Evolutionary conservation across 108 stramenopile genomes (phyloP).

Genomic region (Skeletonema costatum): DNA sequence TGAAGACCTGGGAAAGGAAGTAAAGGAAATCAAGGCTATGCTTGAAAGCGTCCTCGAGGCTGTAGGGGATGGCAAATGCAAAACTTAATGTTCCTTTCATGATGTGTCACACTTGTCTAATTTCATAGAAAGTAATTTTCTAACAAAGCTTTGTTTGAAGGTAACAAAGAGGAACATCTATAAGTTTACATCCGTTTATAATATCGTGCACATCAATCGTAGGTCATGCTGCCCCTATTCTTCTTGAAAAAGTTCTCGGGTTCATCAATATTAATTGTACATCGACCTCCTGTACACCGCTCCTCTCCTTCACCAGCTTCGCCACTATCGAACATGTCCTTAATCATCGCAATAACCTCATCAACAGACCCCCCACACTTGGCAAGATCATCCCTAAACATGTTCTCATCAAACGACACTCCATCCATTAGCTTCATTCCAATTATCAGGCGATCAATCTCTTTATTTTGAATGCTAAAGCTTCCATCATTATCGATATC

Average conservation of each 20-base stretch:
- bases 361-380: conserved; percentile 31
- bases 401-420: conserved; percentile 21
- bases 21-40: conserved; percentile 21
- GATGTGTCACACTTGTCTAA: not conserved
- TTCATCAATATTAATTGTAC: conserved; percentile 30
- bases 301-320: not conserved
- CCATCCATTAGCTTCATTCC: conserved; percentile 50
- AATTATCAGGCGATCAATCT: conserved; percentile 45
- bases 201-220: not conserved
- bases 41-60: conserved; percentile 17
- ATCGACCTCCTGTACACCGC: not conserved
- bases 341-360: conserved; percentile 37
- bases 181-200: not conserved
- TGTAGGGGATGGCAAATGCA: not conserved
- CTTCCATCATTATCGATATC: conserved; percentile 47
- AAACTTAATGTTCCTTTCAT: not conserved
- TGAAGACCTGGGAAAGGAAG: conserved; percentile 20
- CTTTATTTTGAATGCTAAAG: conserved; percentile 38
- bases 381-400: conserved; percentile 22
- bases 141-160: not conserved
- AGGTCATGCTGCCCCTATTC: not conserved
- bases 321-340: conserved; percentile 15
- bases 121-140: not conserved
- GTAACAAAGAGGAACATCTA: not conserved
- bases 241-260: conserved; percentile 29